phyloP scores from a whole-genome alignment of 2,329 filamentous ascomycete genomes.

The Scedosporium minutisporum region DNA sequence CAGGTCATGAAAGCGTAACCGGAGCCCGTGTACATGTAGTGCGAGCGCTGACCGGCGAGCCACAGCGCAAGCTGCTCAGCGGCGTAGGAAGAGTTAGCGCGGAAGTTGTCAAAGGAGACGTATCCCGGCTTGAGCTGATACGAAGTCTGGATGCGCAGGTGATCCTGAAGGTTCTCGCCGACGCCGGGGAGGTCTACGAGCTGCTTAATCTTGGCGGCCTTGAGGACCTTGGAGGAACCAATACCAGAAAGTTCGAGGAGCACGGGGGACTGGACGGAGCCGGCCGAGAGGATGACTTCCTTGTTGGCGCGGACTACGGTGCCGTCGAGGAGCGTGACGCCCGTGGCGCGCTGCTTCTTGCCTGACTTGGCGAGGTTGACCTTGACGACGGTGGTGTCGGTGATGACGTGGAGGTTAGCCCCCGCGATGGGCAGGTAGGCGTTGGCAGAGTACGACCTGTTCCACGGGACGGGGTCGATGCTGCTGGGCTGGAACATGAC shows the following conservation, averaged over 20 bases:
- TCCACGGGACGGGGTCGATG: constrained; percentile 33
- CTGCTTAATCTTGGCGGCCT: constrained; percentile 25
- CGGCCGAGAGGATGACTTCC: constrained; percentile 16
- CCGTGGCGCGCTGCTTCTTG: constrained; percentile 17
- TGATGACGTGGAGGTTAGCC: constrained; percentile 30
- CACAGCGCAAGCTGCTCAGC: constrained; percentile 4
- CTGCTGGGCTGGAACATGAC: constrained; percentile 39
- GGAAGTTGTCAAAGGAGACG: constrained; percentile 17
- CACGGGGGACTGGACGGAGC: constrained; percentile 12
- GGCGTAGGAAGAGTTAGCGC: constrained; percentile 16
- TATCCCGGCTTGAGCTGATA: constrained; percentile 27
- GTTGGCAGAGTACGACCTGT: constrained; percentile 35
- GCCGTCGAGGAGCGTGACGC: constrained; percentile 27
- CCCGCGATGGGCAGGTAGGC: constrained; percentile 31
- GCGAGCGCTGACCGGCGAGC: constrained; percentile 16
- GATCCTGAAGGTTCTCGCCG: constrained; percentile 40
- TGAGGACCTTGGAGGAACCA: constrained; percentile 22
- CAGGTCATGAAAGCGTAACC: constrained; percentile 33
- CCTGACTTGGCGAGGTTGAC: constrained; percentile 11
- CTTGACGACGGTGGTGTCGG: constrained; percentile 17
- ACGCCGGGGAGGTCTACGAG: constrained; percentile 32
- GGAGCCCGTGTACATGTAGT: constrained; percentile 29
- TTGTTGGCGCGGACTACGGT: constrained; percentile 28
- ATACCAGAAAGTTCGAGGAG: constrained; percentile 25
- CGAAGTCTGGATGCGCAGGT: constrained; percentile 19